Percentiles rank a stretch among this genome's conserved stretches.
Conservation (phyloP, 768 basidiomycete genomes). For the Exidia glandulosa region DNA sequence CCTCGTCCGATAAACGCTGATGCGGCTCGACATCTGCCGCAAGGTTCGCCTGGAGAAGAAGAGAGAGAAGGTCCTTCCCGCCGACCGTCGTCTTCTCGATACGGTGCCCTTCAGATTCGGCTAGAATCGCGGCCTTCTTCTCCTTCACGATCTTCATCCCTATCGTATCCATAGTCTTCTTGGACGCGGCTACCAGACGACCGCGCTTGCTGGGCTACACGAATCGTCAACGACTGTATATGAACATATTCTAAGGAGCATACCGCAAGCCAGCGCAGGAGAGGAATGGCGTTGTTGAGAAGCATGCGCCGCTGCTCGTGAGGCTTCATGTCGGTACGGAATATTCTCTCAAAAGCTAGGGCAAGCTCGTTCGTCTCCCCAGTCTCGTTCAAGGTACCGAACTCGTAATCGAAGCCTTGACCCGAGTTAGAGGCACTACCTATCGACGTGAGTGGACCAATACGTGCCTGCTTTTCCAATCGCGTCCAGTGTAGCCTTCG, state of each 20-base stretch:
- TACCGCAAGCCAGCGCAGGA: conserved; percentile 1
- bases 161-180: neutral
- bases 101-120: conserved; percentile 5
- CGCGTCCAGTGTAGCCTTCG: conserved; percentile 28
- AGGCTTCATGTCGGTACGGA: conserved; percentile 7
- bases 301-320: conserved; percentile 14
- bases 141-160: neutral
- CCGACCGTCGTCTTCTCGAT: neutral
- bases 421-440: neutral
- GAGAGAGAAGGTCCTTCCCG: conserved; percentile 47
- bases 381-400: conserved; percentile 19
- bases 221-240: neutral
- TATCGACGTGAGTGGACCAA: neutral
- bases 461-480: conserved; percentile 29
- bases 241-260: conserved; percentile 20
- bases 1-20: conserved; percentile 49
- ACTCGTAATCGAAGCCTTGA: conserved; percentile 29
- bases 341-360: conserved; percentile 23
- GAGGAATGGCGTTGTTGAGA: conserved; percentile 19
- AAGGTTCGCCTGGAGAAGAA: conserved; percentile 55
- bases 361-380: conserved; percentile 21
- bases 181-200: neutral
- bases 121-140: neutral
- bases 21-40: conserved; percentile 42
- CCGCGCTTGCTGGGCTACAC: neutral